Base-by-base conservation (phyloP, 306 rosid species). In the Corylus heterophylla region DNA sequence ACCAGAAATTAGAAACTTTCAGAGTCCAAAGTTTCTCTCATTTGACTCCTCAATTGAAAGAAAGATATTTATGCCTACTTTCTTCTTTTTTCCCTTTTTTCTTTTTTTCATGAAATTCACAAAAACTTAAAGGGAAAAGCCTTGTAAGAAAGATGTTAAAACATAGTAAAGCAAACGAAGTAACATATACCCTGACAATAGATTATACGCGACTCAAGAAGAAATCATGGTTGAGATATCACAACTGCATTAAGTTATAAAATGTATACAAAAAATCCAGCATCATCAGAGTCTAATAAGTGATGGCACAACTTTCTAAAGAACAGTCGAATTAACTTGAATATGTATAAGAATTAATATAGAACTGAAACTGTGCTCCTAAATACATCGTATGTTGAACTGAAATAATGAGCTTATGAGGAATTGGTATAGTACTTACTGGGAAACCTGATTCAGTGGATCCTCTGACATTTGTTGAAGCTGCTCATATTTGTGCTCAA, bases 401-500 rank as follows among this genome's bases (percentile, higher is more conserved):
- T 47, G 47, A 77, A 27, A 14, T 42, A 44, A 47, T 27, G 31
- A 61, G 18, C 29, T 18, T 58, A 76, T 22, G 71, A 64, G 18
- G 70, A 22, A 7, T 59, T 20, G 13, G 48, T 45, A 8, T 17
- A 74, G 72, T 71, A 84, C 96, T 91, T 78, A 95, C 97, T 92
- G 98, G 76, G 97, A 95, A 86, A 92, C 79, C 86, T 92, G 98
- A 87, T 92, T 92, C 87, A 85, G 64, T 69, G 98, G 89, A 85
- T 95, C 98, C 45, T 92, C 98, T 42, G 98, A 89, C 54, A 83
- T 89, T 86, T 95, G 97, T 79, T 92, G 98, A 89, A 92, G 98
- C 85, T 92, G 98, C 87, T 95, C 98, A 78, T 87, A 95, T 81
- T 95, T 95, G 81, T 89, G 98, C 70, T 95, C 98, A 58, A 95